Evolutionary conservation across 768 basidiomycete species (phyloP).

Genomic region (Nevesoporus exiguus): DNA sequence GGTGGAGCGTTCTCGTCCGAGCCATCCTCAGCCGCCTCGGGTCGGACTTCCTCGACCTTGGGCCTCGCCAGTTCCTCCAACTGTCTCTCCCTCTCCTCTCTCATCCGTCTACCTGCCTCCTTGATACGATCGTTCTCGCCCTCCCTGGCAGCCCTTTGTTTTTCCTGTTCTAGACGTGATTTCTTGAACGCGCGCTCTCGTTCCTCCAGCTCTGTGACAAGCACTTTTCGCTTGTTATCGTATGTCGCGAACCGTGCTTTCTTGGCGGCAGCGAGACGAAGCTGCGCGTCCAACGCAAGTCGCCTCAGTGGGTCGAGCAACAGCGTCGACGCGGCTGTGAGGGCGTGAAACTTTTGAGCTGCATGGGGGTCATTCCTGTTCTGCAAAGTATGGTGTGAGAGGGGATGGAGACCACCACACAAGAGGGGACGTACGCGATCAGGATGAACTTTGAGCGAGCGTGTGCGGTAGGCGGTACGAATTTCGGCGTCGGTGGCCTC

Average conservation of each 20-base stretch:
- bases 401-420: constrained; percentile 15
- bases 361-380: constrained; percentile 81
- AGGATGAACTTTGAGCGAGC: constrained; percentile 83
- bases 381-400: constrained; percentile 34
- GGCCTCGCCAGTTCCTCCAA: constrained; percentile 41
- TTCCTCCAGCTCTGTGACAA: constrained; percentile 77
- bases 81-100: constrained; percentile 64
- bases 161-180: constrained; percentile 56
- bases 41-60: constrained; percentile 27
- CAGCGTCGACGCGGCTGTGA: constrained; percentile 77
- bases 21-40: constrained; percentile 31
- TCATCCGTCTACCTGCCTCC: constrained; percentile 64
- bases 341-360: constrained; percentile 81
- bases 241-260: constrained; percentile 66
- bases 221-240: constrained; percentile 67
- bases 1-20: constrained; percentile 52
- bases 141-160: constrained; percentile 51
- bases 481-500: constrained; percentile 79
- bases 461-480: constrained; percentile 71
- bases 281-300: constrained; percentile 74
- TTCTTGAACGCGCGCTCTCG: constrained; percentile 77
- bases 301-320: constrained; percentile 78
- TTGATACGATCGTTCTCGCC: constrained; percentile 70
- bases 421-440: constrained; percentile 59
- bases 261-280: constrained; percentile 66